These are phyloP conservation scores for Asterochloris erici DNA, from an alignment of 139 green algal genomes.

Conservation along the genomic window DNA sequence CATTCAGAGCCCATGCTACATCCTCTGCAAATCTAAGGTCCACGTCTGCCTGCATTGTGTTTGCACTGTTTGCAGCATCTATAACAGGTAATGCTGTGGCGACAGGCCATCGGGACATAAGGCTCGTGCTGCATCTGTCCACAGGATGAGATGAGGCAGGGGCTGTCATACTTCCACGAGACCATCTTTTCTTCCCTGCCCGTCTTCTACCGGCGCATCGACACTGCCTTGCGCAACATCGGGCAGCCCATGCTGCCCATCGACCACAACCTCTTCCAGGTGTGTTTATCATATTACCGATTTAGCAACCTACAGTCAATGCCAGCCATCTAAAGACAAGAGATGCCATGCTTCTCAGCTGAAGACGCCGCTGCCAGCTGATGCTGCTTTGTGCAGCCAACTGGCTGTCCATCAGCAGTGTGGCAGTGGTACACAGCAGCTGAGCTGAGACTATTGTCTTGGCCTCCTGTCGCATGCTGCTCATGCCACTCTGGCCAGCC, in stretches of 20 bases:
- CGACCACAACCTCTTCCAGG: conserved; percentile 28
- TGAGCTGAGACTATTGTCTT: too few relatives aligned
- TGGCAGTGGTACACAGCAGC: too few relatives aligned
- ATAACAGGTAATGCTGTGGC: too few relatives aligned
- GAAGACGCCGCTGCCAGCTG: too few relatives aligned
- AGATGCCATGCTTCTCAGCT: too few relatives aligned
- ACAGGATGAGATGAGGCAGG: conserved; percentile 92
- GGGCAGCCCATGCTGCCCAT: conserved; percentile 83
- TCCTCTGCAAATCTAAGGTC: background rate
- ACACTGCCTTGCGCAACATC: conserved; percentile 85
- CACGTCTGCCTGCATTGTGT: background rate
- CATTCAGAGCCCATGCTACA: too few relatives aligned
- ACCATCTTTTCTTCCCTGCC: conserved; percentile 84
- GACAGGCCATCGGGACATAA: too few relatives aligned
- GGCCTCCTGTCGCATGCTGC: too few relatives aligned
- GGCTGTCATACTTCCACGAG: conserved; percentile 89
- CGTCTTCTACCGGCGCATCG: conserved; percentile 70
- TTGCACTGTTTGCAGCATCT: too few relatives aligned
- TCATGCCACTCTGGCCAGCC: too few relatives aligned
- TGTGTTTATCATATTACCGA: background rate
- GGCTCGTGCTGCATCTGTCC: background rate
- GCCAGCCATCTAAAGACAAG: background rate
- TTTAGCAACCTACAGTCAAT: background rate
- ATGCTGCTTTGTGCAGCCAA: too few relatives aligned
- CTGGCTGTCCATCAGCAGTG: too few relatives aligned